Percentiles rank a stretch among this genome's conserved stretches.
phyloP scores from a whole-genome alignment of 2,329 filamentous ascomycete species.

The Colletotrichum liriopes region DNA sequence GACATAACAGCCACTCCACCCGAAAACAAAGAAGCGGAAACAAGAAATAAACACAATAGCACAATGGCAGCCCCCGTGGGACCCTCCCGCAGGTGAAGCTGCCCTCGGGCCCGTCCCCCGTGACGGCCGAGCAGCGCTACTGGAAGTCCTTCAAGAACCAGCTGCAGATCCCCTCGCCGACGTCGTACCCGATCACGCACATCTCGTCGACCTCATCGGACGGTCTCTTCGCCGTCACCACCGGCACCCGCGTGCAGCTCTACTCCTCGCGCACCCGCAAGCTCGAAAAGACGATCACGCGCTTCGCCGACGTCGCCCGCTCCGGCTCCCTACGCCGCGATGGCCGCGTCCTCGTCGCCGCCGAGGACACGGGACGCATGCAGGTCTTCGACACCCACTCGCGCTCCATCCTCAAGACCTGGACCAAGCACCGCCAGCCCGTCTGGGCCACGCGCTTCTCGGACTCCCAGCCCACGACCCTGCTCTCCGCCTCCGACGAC shows the following conservation, averaged over 20 bases:
- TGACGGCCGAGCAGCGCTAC: constrained; percentile 94
- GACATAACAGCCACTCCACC: no score
- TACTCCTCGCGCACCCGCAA: constrained; percentile 95
- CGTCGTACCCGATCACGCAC: constrained; percentile 90
- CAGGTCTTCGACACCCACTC: constrained; percentile 95
- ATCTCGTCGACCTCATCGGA: constrained; percentile 78
- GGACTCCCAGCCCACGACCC: constrained; percentile 85
- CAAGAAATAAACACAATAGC: constrained; percentile 14
- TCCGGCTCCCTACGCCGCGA: constrained; percentile 91
- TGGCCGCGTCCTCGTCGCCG: constrained; percentile 89
- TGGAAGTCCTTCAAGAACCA: constrained; percentile 97
- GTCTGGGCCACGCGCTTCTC: constrained; percentile 95
- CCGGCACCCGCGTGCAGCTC: constrained; percentile 91
- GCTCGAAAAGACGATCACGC: constrained; percentile 91
- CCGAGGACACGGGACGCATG: constrained; percentile 91
- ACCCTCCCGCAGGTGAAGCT: constrained; percentile 87
- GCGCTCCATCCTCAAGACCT: constrained; percentile 93
- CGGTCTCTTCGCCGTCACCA: constrained; percentile 93
- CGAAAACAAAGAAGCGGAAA: not conserved
- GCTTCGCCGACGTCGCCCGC: constrained; percentile 92
- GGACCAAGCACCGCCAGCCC: constrained; percentile 94
- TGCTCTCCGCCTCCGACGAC: constrained; percentile 94
- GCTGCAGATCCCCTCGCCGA: constrained; percentile 89
- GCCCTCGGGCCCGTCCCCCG: constrained; percentile 83
- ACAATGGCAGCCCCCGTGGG: constrained; percentile 89